A percentile compares a stretch with the other conserved stretches of the same genome.
These are phyloP conservation scores for Suillus spraguei DNA, from an alignment of 768 basidiomycete species.

Conservation along the genomic window DNA sequence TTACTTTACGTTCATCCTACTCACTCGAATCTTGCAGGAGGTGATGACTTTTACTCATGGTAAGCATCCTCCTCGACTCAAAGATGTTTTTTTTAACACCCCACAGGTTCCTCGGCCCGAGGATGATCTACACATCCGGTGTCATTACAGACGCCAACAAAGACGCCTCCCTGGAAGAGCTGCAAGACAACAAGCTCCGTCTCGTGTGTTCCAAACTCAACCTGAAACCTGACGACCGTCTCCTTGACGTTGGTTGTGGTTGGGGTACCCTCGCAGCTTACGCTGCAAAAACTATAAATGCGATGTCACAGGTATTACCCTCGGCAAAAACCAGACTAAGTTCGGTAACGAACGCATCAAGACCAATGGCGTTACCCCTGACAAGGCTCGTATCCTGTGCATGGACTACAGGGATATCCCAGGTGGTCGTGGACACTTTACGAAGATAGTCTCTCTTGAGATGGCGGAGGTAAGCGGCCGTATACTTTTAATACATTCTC, in stretches of 20 bases:
- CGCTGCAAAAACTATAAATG: constrained; percentile 98
- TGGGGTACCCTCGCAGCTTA: constrained; percentile 97
- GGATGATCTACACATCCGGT: constrained; percentile 98
- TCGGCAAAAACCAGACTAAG: constrained; percentile 86
- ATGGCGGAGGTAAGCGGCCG: constrained; percentile 86
- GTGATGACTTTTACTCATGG: constrained; percentile 97
- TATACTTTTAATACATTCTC: background rate
- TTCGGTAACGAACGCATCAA: constrained; percentile 91
- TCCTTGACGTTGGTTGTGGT: constrained; percentile 89
- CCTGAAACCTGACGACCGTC: constrained; percentile 81
- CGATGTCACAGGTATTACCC: constrained; percentile 94
- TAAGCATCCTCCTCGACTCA: too few species aligned
- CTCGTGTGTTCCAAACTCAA: constrained; percentile 96
- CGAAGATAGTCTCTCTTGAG: constrained; percentile 94
- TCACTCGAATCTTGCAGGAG: constrained; percentile 48
- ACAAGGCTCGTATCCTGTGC: constrained; percentile 89
- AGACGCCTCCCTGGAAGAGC: constrained; percentile 85
- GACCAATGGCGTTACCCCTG: constrained; percentile 69
- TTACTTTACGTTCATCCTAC: constrained; percentile 8
- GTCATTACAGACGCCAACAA: constrained; percentile 70
- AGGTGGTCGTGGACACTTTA: constrained; percentile 70
- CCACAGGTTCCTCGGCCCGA: constrained; percentile 93
- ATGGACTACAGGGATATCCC: constrained; percentile 93
- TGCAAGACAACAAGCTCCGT: constrained; percentile 98
- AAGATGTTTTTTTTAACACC: too few species aligned